Evolutionary conservation across 1,139 yeast species (phyloP).

Genomic region (Nakaseomyces uthaithaninus): DNA sequence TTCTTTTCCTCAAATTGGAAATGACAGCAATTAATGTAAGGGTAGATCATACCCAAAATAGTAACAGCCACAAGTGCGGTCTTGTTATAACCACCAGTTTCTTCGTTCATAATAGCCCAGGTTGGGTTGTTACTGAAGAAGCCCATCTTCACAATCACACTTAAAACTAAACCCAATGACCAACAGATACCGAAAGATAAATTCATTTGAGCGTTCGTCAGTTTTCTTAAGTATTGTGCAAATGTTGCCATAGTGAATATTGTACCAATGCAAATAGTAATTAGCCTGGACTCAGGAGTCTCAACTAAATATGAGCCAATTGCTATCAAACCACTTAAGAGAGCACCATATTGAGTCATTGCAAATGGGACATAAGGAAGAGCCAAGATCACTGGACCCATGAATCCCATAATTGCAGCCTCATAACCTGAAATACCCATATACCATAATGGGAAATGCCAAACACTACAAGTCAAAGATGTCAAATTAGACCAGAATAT

Average conservation of each 20-base stretch:
- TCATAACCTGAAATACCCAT: constrained; percentile 98
- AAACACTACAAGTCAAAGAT: constrained; percentile 72
- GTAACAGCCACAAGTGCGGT: constrained; percentile 63
- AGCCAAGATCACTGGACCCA: constrained; percentile 50
- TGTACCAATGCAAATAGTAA: constrained; percentile 59
- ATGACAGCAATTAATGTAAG: constrained; percentile 25
- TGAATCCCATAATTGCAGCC: constrained; percentile 51
- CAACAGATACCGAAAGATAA: constrained; percentile 49
- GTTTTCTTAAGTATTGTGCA: constrained; percentile 48
- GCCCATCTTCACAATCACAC: constrained; percentile 68
- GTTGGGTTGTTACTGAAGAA: constrained; percentile 83
- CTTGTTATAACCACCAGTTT: constrained; percentile 79
- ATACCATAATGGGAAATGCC: constrained; percentile 97
- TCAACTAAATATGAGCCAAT: constrained; percentile 64
- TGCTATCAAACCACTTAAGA: constrained; percentile 57
- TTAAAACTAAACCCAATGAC: constrained; percentile 60
- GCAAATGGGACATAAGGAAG: constrained; percentile 50
- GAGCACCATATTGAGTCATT: constrained; percentile 42
- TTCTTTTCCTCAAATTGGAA: constrained; percentile 12
- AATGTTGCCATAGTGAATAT: constrained; percentile 56
- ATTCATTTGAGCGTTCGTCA: constrained; percentile 33
- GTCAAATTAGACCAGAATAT: constrained; percentile 81
- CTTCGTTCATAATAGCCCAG: constrained; percentile 89
- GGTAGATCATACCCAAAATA: constrained; percentile 51
- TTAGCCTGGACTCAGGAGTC: constrained; percentile 61